phyloP scores from a whole-genome alignment of 805 yeast species.

The Yamadazyma kitorensis region DNA sequence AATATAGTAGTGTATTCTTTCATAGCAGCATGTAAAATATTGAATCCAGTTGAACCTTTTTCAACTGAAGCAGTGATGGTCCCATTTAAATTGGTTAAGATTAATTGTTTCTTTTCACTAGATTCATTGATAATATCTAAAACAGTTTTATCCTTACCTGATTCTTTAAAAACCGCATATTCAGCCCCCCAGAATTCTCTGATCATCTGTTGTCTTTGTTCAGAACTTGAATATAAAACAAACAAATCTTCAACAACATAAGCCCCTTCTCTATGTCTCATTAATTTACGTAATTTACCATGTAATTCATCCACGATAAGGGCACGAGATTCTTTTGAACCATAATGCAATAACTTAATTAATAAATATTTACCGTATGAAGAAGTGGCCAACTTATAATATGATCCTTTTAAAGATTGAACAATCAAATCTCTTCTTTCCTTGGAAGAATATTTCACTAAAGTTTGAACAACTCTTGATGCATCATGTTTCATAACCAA shows the following conservation, averaged over 20 bases:
- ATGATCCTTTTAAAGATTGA: constrained; percentile 66
- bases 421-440: constrained; percentile 74
- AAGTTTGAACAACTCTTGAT: constrained; percentile 91
- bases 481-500: constrained; percentile 95
- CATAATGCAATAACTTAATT: constrained; percentile 88
- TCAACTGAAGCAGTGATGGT: constrained; percentile 89
- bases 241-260: constrained; percentile 93
- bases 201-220: constrained; percentile 86
- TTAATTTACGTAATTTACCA: constrained; percentile 84
- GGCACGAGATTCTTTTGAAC: constrained; percentile 76
- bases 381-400: constrained; percentile 80
- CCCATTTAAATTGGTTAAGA: constrained; percentile 71
- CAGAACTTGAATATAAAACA: constrained; percentile 77
- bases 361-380: constrained; percentile 91
- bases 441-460: constrained; percentile 80
- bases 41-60: constrained; percentile 96
- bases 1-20: constrained; percentile 77
- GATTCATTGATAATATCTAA: constrained; percentile 63
- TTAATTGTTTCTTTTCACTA: constrained; percentile 73
- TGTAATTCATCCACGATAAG: constrained; percentile 79
- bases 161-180: constrained; percentile 83
- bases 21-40: constrained; percentile 95
- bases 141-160: constrained; percentile 60
- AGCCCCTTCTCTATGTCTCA: constrained; percentile 98
- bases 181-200: constrained; percentile 97